phyloP scores from a whole-genome alignment of 768 basidiomycete species.

The Tylopilus rubrobrunneus region DNA sequence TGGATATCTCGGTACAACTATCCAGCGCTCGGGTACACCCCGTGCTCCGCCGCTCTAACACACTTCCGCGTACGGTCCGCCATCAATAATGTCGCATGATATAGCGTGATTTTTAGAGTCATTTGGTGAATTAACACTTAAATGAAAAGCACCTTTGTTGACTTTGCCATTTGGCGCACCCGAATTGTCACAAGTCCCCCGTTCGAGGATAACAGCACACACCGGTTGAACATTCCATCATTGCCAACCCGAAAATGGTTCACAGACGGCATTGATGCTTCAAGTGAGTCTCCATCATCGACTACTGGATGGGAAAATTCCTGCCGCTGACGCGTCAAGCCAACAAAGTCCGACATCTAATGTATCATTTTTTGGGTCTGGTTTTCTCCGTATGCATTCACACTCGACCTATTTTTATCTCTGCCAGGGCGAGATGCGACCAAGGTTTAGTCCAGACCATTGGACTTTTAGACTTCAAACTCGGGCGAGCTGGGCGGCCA shows the following conservation, averaged over 20 bases:
- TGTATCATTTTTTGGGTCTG: conserved; percentile 4
- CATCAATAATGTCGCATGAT: not conserved
- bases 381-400: conserved; percentile 18
- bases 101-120: conserved; percentile 5
- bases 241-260: conserved; percentile 8
- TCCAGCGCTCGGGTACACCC: conserved; percentile 15
- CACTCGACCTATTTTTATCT: conserved; percentile 23
- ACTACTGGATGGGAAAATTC: conserved; percentile 17
- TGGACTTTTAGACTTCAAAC: conserved; percentile 4
- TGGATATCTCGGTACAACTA: conserved; percentile 15
- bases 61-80: conserved; percentile 20
- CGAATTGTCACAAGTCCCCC: conserved; percentile 16
- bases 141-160: conserved; percentile 11
- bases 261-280: conserved; percentile 2
- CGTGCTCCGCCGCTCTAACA: conserved; percentile 21
- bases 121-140: conserved; percentile 6
- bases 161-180: conserved; percentile 2
- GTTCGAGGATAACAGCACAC: conserved; percentile 2
- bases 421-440: not conserved
- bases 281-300: conserved; percentile 6
- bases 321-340: conserved; percentile 17
- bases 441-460: not conserved
- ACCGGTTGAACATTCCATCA: conserved; percentile 1
- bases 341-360: conserved; percentile 23
- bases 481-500: conserved; percentile 15